Base-by-base conservation (phyloP, 139 green algal genomes). In the Mesostigma viride region DNA sequence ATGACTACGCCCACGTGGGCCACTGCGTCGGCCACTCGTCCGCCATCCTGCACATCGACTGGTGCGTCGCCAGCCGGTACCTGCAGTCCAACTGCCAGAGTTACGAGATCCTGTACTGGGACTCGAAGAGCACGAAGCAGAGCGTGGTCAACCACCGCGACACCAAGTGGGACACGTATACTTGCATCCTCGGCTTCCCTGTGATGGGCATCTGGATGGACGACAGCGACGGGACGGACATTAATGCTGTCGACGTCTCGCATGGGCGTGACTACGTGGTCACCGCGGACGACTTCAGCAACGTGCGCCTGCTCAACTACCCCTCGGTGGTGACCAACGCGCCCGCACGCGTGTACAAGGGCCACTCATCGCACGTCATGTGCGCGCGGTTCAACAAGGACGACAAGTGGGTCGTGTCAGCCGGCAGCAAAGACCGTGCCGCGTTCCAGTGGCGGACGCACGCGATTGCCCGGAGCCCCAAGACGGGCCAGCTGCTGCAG, bases 291-390 rank as follows among this genome's bases (percentile, higher is more conserved):
- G 60, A 62, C 5, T 56, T 56, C 32, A 61, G 69, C 0, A 51
- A 46, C 26, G 20, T 75, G 8, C 51, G 27, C 26, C 22, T 75
- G n/a, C 60, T 36, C 20, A 35, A 64, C 24, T 75, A 75, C 69
- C 69, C 69, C 1, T 22, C 44, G 44, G 45, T 65, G 46, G 20
- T 90, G 35, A 67, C 87, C 11, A 77, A 87, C 35, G 84, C 82
- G n/a, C 80, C 84, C 11, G 75, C 81, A 72, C 66, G 70, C 67
- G 77, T 76, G 0, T 88, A 87, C 76, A 64, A 70, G 17, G 84
- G 84, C 44, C 84, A 90, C 79, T 83, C 64, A 51, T 77, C 68
- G n/a, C 82, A 88, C 74, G 81, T 90, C 24, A 77, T 85, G 82
- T 70, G 76, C 30, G 81, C 86, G 40, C 67, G 79, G 32, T 86